Base-by-base conservation (phyloP, 129 eudicot genomes). In the Saposhnikovia divaricata region DNA sequence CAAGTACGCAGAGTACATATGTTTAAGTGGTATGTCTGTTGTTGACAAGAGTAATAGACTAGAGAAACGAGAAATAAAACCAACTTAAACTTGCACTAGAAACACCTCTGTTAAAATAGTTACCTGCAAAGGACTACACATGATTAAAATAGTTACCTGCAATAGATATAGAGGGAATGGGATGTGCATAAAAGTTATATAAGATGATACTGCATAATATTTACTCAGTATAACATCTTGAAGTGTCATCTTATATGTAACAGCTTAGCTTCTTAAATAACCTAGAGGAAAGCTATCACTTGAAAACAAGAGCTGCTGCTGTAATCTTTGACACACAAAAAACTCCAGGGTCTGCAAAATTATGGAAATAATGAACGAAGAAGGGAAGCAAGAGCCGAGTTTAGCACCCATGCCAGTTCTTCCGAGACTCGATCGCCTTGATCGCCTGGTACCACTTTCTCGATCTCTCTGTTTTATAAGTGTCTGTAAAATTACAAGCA, bases 371-470 rank as follows among this genome's bases (percentile, higher is more conserved):
- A 84, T 78, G 89, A 87, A 85, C 55, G 75, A 40, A 7, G 48
- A 84, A 21, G 75, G 73, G n/a, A 81, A 16, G 34, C 81, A 79
- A 47, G 84, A 84, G 66, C 73, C 85, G 45, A 74, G 42, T 16
- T 50, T 44, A 59, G 57, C 79, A 44, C 79, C 85, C 83, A 34
- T 88, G 89, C 97, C 97, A 51, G 84, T 90, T 85, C 86, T 92
- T n/a, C 87, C 92, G 65, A 80, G 97, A 81, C 77, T 92, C 27
- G 88, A 92, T 81, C 97, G n/a, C n/a, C n/a, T n/a, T n/a, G n/a
- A n/a, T n/a, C n/a, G 91, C 27, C 50, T 92, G 85, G 97, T 92
- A 89, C 79, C 21, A 48, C 42, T 0, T 80, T 69, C 74, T 69
- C 9, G 5, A 15, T 13, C 44, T 13, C 6, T 28, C 40, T 69